Conservation (phyloP, 164 flowering plant genomes). For the Vitis cinerea region DNA sequence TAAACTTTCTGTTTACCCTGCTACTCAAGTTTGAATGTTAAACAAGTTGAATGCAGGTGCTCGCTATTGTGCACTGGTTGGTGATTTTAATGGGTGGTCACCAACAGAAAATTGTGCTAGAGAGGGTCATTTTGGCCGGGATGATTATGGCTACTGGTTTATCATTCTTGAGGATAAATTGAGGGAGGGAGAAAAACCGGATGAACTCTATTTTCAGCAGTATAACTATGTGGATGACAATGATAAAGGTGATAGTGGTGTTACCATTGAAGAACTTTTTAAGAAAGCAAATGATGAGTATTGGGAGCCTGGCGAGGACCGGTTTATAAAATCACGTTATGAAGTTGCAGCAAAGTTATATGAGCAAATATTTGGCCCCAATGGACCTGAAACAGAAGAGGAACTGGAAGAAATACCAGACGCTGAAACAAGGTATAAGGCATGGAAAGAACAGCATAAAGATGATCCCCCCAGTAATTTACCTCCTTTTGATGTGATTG, state of each 20-base stretch:
- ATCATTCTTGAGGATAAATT: conserved; percentile 86
- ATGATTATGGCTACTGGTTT: conserved; percentile 95
- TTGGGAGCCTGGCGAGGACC: conserved; percentile 97
- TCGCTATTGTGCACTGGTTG: conserved; percentile 85
- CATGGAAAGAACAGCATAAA: conserved; percentile 84
- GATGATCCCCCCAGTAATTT: conserved; percentile 75
- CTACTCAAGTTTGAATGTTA: conserved; percentile 6
- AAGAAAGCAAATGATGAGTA: conserved; percentile 81
- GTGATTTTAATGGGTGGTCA: conserved; percentile 96
- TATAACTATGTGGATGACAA: conserved; percentile 90
- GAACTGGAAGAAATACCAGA: conserved; percentile 83
- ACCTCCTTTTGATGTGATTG: conserved; percentile 76
- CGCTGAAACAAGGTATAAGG: conserved; percentile 82
- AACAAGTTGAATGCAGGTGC: conserved; percentile 56
- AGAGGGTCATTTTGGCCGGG: conserved; percentile 83
- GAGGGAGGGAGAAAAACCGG: conserved; percentile 79
- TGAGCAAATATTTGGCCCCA: conserved; percentile 94
- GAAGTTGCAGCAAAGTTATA: conserved; percentile 77
- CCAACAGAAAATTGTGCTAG: conserved; percentile 85
- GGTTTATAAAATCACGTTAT: conserved; percentile 58
- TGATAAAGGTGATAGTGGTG: conserved; percentile 93
- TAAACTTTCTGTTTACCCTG: not conserved
- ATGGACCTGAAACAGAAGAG: conserved; percentile 88
- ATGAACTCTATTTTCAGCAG: conserved; percentile 80
- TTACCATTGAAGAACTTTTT: conserved; percentile 63